Base-by-base conservation (phyloP, 208 protist genomes). In the Trypanosoma mega region DNA sequence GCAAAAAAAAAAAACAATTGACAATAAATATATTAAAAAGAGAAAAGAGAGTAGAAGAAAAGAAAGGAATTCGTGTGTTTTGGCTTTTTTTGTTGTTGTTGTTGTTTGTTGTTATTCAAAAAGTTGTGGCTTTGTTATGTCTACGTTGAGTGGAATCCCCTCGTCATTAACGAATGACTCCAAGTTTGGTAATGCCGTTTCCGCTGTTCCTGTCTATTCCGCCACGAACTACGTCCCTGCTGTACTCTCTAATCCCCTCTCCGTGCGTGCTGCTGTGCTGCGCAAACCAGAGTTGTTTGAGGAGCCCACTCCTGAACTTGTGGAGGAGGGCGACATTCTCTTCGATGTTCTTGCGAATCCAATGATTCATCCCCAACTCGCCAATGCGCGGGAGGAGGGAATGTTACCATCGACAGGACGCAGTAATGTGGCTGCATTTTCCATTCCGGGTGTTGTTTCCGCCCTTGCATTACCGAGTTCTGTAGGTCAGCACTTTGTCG, bases 321-420 rank as follows among this genome's bases (percentile, higher is more conserved):
- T 74, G 3, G 86, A 93, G 54, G 77, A 85, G 43, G 82, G 80
- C 18, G 86, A 93, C 47, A 86, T 93, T 45, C 68, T 93, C 7
- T 86, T 83, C 36, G 57, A 76, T 18, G 68, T 88, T 26, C 70
- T 72, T 43, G 56, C 56, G 7, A 72, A 72, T 54, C 65, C 65
- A 20, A 34, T 72, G 7, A n/a, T 64, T 33, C 34, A 64, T 36
- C 48, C 65, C 8, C 27, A 33, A 16, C 16, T 11, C 5, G 14
- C 24, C 20, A 4, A 44, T 26, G 33, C 29, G 18, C n/a, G 53
- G n/a, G 30, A 26, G 20, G 39, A 31, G 9, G 41, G 12, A 9
- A 7, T 39, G 9, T 23, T 41, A 9, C 2, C 4, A 23, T 16
- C 29, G 9, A 1, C 27, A 27, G 33, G 69, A 23, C 21, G 54